Base-by-base conservation (phyloP, 495 filamentous ascomycete species). In the Penicillium angulare region DNA sequence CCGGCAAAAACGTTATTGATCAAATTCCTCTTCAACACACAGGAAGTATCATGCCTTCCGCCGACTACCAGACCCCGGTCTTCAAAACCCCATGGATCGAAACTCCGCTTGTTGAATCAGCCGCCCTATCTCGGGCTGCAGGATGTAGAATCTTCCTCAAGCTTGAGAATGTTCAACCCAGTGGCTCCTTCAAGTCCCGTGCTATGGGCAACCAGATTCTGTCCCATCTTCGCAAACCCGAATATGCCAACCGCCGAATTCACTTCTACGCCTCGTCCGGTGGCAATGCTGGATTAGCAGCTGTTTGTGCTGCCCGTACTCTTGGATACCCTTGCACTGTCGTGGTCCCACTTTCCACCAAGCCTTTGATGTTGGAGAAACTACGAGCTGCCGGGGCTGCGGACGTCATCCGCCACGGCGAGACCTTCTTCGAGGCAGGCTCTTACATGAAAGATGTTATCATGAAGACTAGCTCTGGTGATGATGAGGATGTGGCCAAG, bases 101-200 rank as follows among this genome's bases (percentile, higher is more conserved):
- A 55, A 92, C 89, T 10, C 89, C 89, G 7, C 76, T 89, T 31
- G 77, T 87, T 51, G 81, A 83, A 59, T 90, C 87, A 0, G 67
- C 73, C 31, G 68, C 78, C 5, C 78, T 93, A 22, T 91, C 87
- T 29, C 76, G 79, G 49, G 76, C 76, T n/a, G 87, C 86, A 20
- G 86, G 86, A 32, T 92, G 87, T 63, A 78, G 82, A 52, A 82
- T 97, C 71, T 92, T 86, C 69, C 85, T 98, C 59, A 98, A 98
- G 65, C 84, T 97, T 48, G 92, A 98, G 52, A 89, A 89, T 68
- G 82, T 92, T 59, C 92, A 98, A 59, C 92, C 93, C 4, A 87
- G 88, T 4, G 91, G 90, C 38, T 95, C 90, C 8, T 98, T 97
- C 84, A 98, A 97, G 69, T 95, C 91, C 24, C 85, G 84, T 61